Base-by-base conservation (phyloP, 805 yeast genomes). In the Ogataea philodendri region DNA sequence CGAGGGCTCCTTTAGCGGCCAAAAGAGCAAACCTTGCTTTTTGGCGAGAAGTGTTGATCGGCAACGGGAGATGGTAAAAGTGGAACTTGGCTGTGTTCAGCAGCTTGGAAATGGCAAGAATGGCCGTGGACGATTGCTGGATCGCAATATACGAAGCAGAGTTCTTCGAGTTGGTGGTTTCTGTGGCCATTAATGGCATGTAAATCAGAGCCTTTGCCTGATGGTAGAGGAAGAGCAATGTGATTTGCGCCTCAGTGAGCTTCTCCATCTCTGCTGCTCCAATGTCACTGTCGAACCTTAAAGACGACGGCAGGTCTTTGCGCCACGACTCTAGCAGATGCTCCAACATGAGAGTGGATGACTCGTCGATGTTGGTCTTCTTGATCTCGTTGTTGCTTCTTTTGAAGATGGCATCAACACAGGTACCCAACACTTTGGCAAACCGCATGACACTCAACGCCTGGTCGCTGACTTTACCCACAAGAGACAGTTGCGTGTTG, bases 261-360 rank as follows among this genome's bases (percentile, higher is more conserved):
- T 49, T 51, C 15, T 57, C 57, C 22, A 54, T 56, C 17, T 57
- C 61, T 16, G 69, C 61, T 1, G 84, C 82, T 49, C 74, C 74
- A 11, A 70, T 71, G 42, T 80, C 85, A 19, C 44, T 41, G 23
- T 81, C 82, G 47, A 86, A 84, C 37, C 68, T 70, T 40, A 84
- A 62, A 24, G 70, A 69, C 0, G 58, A 24, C 1, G 94, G 86
- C 25, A 88, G 63, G 25, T 81, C 84, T 14, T 79, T 63, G 48
- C 85, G 67, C 96, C 96, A 88, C 31, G 74, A 64, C 47, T 87
- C 95, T 30, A 88, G 65, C 49, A 79, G 72, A 47, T 81, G 76
- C 52, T 88, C 96, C 31, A 57, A 42, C 7, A 62, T 40, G 35
- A 62, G 45, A 30, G 60, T 46, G 8, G 57, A 44, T 7, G 62